Percentiles rank a stretch among this genome's conserved stretches.
Evolutionary conservation across 306 rosid species (phyloP).

Genomic region (Cotoneaster glaucophyllus): DNA sequence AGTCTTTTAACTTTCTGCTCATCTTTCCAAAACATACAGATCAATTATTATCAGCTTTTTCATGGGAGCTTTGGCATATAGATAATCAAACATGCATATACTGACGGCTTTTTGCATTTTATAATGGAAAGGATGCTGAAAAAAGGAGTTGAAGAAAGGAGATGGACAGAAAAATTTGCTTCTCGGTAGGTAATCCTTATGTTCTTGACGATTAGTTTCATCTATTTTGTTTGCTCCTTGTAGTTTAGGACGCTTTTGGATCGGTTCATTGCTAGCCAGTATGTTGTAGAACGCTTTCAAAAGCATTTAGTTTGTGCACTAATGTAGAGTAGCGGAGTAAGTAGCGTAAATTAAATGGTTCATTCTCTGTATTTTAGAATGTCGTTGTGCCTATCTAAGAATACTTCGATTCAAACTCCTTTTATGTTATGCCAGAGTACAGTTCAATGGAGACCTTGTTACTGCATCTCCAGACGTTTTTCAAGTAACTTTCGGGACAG

Average conservation of each 20-base stretch:
- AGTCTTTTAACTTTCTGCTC: slow-evolving; percentile 26
- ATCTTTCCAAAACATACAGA: slow-evolving; percentile 9
- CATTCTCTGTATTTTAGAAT: neutral
- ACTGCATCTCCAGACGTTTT: slow-evolving; percentile 75
- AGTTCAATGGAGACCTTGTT: slow-evolving; percentile 70
- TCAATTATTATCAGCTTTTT: neutral
- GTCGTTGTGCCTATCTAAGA: neutral
- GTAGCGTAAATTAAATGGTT: neutral
- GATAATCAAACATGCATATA: slow-evolving; percentile 11
- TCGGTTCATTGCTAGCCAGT: neutral
- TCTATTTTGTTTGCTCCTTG: neutral
- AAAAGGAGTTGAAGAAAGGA: slow-evolving; percentile 79
- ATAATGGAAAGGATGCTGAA: slow-evolving; percentile 67
- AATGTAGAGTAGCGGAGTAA: neutral
- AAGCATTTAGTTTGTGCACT: neutral
- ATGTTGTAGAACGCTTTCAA: neutral
- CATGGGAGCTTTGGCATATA: slow-evolving; percentile 12
- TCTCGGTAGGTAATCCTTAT: slow-evolving; percentile 66
- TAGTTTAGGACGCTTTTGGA: neutral
- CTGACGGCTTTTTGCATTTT: slow-evolving; percentile 30
- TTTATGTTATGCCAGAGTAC: slow-evolving; percentile 47
- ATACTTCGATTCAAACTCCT: neutral
- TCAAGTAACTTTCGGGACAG: slow-evolving; percentile 70
- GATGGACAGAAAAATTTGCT: slow-evolving; percentile 86
- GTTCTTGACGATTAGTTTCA: slow-evolving; percentile 9